Base-by-base conservation (phyloP, 805 yeast species). In the Wickerhamomyces chaumierensis region DNA sequence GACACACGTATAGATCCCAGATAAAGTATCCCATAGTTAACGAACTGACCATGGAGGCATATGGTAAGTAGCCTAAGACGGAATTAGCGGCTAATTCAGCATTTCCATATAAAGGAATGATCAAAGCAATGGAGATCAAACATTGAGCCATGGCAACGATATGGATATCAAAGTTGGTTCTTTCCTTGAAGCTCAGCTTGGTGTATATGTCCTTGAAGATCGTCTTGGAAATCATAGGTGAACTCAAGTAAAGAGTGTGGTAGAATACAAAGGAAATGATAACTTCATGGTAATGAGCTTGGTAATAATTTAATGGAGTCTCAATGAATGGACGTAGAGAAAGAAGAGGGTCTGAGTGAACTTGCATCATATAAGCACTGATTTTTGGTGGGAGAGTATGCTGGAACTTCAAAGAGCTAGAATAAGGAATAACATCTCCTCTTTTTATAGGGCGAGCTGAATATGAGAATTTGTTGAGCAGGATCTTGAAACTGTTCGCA, bases 91-190 rank as follows among this genome's bases (percentile, higher is more conserved):
- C 45, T 42, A 73, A 65, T 36, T 65, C 55, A 9, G 72, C 66
- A 45, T 80, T 81, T 40, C 68, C 62, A 56, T 80, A 75, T 66
- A 81, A 66, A 6, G 94, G 94, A 35, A 74, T 53, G 25, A 82
- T 66, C 8, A 75, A 53, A 8, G 55, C 54, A 19, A 85, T 60
- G 11, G 95, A 78, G 6, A 83, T 44, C 1, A 84, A 35, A 36
- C 92, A 75, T 58, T 92, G 96, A 16, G 87, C 73, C 75, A 83
- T 78, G 2, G 96, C 80, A 3, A 86, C 95, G 12, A 83, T 69
- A 58, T 92, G 97, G 49, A 88, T 83, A 58, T 92, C 95, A 56
- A 85, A 92, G 57, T 90, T 86, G 45, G 77, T 49, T 54, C 68
- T 72, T 32, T 69, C 65, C 48, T 73, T 73, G 18, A 52, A 46